Base-by-base conservation (phyloP, 176 grass and related monocot genomes). In the Tuctoria greenei region DNA sequence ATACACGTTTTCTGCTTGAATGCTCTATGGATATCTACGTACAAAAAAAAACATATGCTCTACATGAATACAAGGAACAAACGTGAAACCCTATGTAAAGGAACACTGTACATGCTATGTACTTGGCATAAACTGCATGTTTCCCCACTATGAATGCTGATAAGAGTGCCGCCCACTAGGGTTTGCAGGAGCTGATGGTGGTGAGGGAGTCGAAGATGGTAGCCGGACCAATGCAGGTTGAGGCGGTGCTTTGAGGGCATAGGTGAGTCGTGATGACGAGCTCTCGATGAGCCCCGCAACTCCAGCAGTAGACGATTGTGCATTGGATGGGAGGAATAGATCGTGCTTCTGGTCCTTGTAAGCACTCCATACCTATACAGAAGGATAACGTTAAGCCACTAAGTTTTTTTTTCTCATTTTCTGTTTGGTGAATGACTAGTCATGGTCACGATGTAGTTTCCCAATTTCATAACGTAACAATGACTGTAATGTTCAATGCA, bases 291-390 rank as follows among this genome's bases (percentile, higher is more conserved):
- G 90, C 42, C 95, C 95, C 56, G 92, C 95, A 78, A 99, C 91
- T 82, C 95, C 95, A 40, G 91, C 91, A 41, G 95, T 91, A 55
- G 92, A 91, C 21, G 92, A 84, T 80, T 95, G 95, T 69, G 95
- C 95, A 49, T 95, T 95, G 15, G 95, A 95, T 63, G 95, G 95
- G 39, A 99, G 95, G 69, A 99, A 99, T 51, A 99, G 86, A 35
- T 99, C 95, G 17, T 99, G 92, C 73, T 95, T 99, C 81, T 99
- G 95, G 73, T 99, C 87, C 75, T 99, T 99, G 81, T 99, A 99
- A 27, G 95, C 95, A 63, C 89, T 82, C 89, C 95, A 99, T 71
- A 99, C 91, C 95, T 99, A 61, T 70, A 16, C 34, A 76, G 63
- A 8, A 40, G 27, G 10, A 64, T 34, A 67, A 20, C 46, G 1